Evolutionary conservation across 306 rosid species (phyloP), one percentile per base, ranked within the genome.

Genomic region (Trifolium subterraneum): DNA sequence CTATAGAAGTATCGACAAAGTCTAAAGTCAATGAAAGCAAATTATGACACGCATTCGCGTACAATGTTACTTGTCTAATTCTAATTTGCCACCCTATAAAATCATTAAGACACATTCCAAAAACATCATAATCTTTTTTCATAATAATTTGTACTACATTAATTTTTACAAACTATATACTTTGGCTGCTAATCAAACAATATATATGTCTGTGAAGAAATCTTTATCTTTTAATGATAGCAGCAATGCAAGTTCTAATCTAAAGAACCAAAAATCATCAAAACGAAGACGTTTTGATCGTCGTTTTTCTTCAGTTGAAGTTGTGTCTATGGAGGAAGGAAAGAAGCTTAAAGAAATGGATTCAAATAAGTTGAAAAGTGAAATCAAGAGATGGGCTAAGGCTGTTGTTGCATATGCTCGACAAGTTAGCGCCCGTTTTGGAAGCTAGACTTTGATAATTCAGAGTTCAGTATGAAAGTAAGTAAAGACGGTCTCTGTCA

Each of bases 391-490:
- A 59, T 94, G 99, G 99, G 99, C 99, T 11, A 94, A 92, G 83
- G 93, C 92, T 29, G 98, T 94, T 11, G 97, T 86, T 51, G 79
- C 89, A 4, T 94, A 90, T 70, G 99, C 96, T n/a, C 88, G 97
- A 19, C 96, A 92, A 83, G 88, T 92, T 7, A 90, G 96, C 66
- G 84, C 66, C 42, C 81, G 85, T 31, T 82, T 92, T 13, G 90
- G 94, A 68, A 79, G 86, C 71, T 19, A 44, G 50, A 35, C n/a
- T 4, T 81, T 16, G 39, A 35, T 35, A 35, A 7, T 7, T 35
- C 39, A 35, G 39, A 35, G 39, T 35, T 36, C 10, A 36, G 39
- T 36, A 7, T 8, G 39, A 36, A 36, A 7, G 39, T 36, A 36
- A 36, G 39, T 36, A 36, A 36, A 36, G 10, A 7, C 0, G 7